Evolutionary conservation across 2,329 filamentous ascomycete genomes (phyloP).

Genomic region (Neofusicoccum parvum): DNA sequence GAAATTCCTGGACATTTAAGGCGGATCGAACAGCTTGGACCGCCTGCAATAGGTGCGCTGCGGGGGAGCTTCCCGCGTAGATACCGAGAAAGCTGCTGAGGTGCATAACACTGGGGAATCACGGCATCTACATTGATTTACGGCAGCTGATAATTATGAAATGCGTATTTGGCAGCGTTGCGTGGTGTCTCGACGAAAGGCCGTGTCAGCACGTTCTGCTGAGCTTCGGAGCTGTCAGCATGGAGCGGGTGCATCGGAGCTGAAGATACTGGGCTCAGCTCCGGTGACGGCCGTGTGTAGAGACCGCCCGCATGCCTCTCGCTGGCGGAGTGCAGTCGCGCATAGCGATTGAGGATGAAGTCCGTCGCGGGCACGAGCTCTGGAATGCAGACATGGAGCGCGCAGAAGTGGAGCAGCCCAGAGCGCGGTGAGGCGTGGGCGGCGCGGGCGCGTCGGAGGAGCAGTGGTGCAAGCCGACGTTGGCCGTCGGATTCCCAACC

Average conservation of each 20-base stretch:
- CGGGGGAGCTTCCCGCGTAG: not conserved
- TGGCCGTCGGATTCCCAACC: conserved; percentile 21
- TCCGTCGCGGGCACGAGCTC: not conserved
- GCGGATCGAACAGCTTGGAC: not conserved
- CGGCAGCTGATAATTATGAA: not conserved
- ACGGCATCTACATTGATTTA: not conserved
- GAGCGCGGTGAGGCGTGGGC: not conserved
- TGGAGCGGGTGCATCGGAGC: conserved; percentile 8
- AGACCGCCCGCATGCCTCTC: not conserved
- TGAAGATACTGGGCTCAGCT: not conserved
- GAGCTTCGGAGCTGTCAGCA: not conserved
- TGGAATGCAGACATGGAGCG: no score
- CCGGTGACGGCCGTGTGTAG: not conserved
- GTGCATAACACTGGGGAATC: not conserved
- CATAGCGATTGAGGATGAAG: not conserved
- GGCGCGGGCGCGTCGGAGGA: conserved; percentile 14
- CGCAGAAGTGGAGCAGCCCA: not conserved
- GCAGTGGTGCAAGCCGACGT: conserved; percentile 13
- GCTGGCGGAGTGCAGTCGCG: no score
- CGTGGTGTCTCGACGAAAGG: not conserved
- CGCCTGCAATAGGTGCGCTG: not conserved
- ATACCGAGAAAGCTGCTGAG: not conserved
- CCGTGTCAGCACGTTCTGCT: conserved; percentile 1
- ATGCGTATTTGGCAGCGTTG: not conserved
- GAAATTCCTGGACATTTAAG: not conserved